Conservation (phyloP, 129 eudicot genomes). For the Centaurea solstitialis region DNA sequence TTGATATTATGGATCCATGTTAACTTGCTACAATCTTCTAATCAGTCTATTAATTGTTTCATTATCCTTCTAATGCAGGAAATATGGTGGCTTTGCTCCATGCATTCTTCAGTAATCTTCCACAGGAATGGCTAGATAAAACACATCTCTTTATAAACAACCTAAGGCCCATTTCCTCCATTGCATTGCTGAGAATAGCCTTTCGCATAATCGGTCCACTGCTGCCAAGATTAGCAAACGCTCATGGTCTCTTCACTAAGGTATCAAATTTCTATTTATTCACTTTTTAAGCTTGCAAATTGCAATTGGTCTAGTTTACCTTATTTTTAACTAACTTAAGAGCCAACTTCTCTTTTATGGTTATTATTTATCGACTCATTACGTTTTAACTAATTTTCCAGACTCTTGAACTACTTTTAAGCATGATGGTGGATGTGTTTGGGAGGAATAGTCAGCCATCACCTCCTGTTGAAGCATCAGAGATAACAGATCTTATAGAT, state of each 20-base stretch:
- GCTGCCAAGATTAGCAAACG: slow-evolving; percentile 81
- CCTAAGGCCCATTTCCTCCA: slow-evolving; percentile 66
- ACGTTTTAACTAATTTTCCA: slow-evolving; percentile 27
- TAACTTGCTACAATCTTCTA: background rate
- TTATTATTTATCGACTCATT: slow-evolving; percentile 7
- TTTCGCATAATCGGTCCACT: slow-evolving; percentile 87
- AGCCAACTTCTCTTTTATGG: background rate
- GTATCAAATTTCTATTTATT: slow-evolving; percentile 21
- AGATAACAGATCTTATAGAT: slow-evolving; percentile 71
- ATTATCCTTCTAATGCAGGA: slow-evolving; percentile 40
- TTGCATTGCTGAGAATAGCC: slow-evolving; percentile 73
- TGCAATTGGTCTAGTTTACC: background rate
- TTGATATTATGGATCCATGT: background rate
- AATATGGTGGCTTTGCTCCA: slow-evolving; percentile 76
- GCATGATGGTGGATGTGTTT: slow-evolving; percentile 74
- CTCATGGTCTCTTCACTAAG: slow-evolving; percentile 76
- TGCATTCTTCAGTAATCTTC: slow-evolving; percentile 78
- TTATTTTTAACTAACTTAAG: background rate
- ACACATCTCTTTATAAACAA: slow-evolving; percentile 67
- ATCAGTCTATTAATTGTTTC: background rate
- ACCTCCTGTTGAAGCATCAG: slow-evolving; percentile 67
- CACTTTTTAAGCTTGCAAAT: background rate
- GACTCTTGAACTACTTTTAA: slow-evolving; percentile 65
- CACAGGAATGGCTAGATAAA: slow-evolving; percentile 82
- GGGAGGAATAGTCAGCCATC: slow-evolving; percentile 63